Base-by-base conservation (phyloP, 2,329 filamentous ascomycete species). In the Pseudonectria buxi region DNA sequence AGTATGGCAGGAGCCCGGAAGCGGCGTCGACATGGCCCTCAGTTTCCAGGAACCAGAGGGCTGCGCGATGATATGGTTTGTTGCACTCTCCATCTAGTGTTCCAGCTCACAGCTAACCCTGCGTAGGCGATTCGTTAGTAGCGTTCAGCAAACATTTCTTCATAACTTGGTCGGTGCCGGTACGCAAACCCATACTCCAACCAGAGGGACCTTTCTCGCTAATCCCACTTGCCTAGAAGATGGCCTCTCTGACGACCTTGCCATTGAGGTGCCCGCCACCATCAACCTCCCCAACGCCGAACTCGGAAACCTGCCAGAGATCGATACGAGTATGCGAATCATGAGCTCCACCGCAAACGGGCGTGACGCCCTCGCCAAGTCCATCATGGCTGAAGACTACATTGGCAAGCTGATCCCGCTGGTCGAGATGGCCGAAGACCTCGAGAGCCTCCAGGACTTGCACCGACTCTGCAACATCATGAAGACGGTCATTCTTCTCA, bases 21-120 rank as follows among this genome's bases (percentile, higher is more conserved):
- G 81, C 65, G 84, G 84, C 39, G 80, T 89, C 37, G 92, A 98
- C 58, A 96, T 98, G 92, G 92, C 92, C 28, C 74, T 98, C 45
- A 95, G 89, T 59, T 98, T 98, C 56, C 92, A 98, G 62, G 92
- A 98, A 66, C 83, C 89, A 3, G 92, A 96, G 49, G 92, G 90
- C 30, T 98, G 92, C 63, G 78, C 85, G 14, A 72, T 81, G 44
- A 95, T 98, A 61, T 98, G 92, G 92, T 94, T 54, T 59, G 67
- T 58, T 26, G 28, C 11, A 28, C 33, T 7, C 14, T 25, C 30
- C 15, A 28, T 15, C 22, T 3, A 16, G 18, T 15, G n/a, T 12
- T 14, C 35, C 10, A 14, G 28, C 3, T 10, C 6, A 6, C 33
- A 14, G 35, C 50, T 60, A 43, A 59, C 31, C 24, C 26, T 33